Evolutionary conservation across 2,329 filamentous ascomycete species (phyloP), one percentile per base, ranked within the genome.

Genomic region (Xylaria sp.): DNA sequence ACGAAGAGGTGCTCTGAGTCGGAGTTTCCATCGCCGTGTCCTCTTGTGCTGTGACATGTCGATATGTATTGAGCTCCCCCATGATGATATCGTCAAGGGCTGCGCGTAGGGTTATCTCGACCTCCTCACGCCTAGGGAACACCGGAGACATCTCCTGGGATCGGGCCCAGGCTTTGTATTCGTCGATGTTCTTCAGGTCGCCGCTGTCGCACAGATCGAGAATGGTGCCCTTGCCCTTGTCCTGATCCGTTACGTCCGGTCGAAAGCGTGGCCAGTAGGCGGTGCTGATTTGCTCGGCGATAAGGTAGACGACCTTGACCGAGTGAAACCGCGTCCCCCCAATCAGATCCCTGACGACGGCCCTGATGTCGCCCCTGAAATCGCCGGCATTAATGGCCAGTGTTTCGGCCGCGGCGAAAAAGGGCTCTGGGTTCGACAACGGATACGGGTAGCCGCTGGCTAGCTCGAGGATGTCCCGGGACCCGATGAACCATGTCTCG

Each of bases 391-490:
- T 71, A 47, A 71, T 68, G 35, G 68, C 66, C 4, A 72, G 55
- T n/a, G 60, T 63, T 25, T 68, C 64, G 7, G 70, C 69, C 1
- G 66, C 63, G 7, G 67, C 64, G 47, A 72, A 70, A 59, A 71
- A 72, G n/a, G 70, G 70, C 49, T 69, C 70, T 25, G 70, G 69
- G 46, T 72, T 71, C 29, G 70, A 72, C 19, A 71, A 37, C 3
- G 69, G 69, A 43, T 72, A 72, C n/a, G 70, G 70, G 46, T 71
- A 72, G 40, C 70, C 70, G 60, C 69, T 71, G 43, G 70, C 65
- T 23, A 72, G 67, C 54, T 72, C 70, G 5, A 72, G 70, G 23
- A 71, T 62, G 51, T 72, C 70, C 23, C 55, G 61, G 33, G 66
- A 67, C 27, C 67, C 68, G 8, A 72, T 60, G 43, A 72, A 72